Evolutionary conservation across 1,284 basidiomycete genomes (phyloP).

Genomic region (Puccinia novopanici): DNA sequence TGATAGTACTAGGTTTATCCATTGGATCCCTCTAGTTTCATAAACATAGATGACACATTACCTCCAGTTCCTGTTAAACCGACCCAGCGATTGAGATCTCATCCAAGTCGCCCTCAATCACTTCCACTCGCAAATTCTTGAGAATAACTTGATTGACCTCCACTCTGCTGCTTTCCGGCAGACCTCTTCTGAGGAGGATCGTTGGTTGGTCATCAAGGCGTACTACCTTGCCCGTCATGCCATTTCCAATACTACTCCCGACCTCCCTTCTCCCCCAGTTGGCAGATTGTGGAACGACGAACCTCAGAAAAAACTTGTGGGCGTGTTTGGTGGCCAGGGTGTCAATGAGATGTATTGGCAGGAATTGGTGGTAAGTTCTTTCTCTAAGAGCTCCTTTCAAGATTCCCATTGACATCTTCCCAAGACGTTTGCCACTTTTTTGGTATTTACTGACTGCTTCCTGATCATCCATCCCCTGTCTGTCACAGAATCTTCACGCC

Average conservation of each 20-base stretch:
- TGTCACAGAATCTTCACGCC: slow-evolving; percentile 66
- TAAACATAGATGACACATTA: too few species aligned
- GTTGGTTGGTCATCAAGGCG: slow-evolving; percentile 68
- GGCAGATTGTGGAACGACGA: slow-evolving; percentile 67
- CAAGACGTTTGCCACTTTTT: not conserved
- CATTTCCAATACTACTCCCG: slow-evolving; percentile 67
- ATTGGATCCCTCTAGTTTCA: too few species aligned
- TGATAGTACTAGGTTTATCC: too few species aligned
- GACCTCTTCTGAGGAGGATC: slow-evolving; percentile 66
- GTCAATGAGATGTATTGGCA: slow-evolving; percentile 73
- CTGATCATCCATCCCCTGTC: slow-evolving; percentile 66
- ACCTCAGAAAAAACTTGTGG: slow-evolving; percentile 73
- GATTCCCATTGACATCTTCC: not conserved
- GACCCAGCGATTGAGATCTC: slow-evolving; percentile 8
- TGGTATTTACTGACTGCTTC: slow-evolving; percentile 9
- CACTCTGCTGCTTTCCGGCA: slow-evolving; percentile 77
- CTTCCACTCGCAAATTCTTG: slow-evolving; percentile 49
- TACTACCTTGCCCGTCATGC: slow-evolving; percentile 78
- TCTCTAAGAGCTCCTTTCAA: too few species aligned
- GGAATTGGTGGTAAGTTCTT: slow-evolving; percentile 24
- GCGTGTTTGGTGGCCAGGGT: slow-evolving; percentile 96
- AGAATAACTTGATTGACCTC: slow-evolving; percentile 66
- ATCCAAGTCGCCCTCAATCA: slow-evolving; percentile 53
- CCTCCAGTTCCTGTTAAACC: slow-evolving; percentile 64
- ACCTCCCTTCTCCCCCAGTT: slow-evolving; percentile 70